Percentiles rank a stretch among this genome's conserved stretches.
Evolutionary conservation across 2,329 filamentous ascomycete species (phyloP).

Genomic region (Aspergillus aculeatus): DNA sequence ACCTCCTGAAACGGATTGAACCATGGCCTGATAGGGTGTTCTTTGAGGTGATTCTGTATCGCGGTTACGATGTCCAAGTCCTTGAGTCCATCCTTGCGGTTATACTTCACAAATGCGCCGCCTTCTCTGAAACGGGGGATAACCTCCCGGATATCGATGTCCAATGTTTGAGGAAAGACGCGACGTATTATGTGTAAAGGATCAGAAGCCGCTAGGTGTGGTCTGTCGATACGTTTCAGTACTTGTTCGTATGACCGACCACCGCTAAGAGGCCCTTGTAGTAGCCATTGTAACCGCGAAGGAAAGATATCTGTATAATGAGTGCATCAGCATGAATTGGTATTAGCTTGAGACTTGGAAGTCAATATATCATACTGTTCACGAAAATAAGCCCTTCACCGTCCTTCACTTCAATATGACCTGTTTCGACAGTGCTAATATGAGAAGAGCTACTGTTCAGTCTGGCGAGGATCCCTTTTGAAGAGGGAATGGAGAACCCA

Average conservation of each 20-base stretch:
- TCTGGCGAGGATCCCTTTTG: neutral
- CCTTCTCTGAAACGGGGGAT: constrained; percentile 86
- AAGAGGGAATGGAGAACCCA: constrained; percentile 1
- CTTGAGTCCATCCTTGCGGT: constrained; percentile 50
- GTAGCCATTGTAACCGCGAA: constrained; percentile 66
- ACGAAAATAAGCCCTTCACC: constrained; percentile 88
- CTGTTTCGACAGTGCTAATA: constrained; percentile 64
- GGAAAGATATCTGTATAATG: constrained; percentile 71
- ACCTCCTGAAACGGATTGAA: constrained; percentile 79
- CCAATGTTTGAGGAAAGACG: constrained; percentile 61
- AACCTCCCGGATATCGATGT: constrained; percentile 74
- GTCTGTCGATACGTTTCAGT: constrained; percentile 53
- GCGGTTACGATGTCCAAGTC: constrained; percentile 59
- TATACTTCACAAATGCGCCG: constrained; percentile 88
- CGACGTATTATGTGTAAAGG: constrained; percentile 56
- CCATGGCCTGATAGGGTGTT: constrained; percentile 78
- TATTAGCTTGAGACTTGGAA: neutral
- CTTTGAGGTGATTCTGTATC: constrained; percentile 62
- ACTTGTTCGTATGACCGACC: constrained; percentile 47
- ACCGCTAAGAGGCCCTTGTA: constrained; percentile 53
- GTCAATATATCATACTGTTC: constrained; percentile 63
- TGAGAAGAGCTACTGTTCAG: constrained; percentile 22
- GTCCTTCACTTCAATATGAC: constrained; percentile 73
- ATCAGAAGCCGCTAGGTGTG: constrained; percentile 54
- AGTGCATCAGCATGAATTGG: constrained; percentile 9